These are phyloP conservation scores for Onygenales sp. DNA, from an alignment of 2,329 filamentous ascomycete genomes.

Conservation along the genomic window DNA sequence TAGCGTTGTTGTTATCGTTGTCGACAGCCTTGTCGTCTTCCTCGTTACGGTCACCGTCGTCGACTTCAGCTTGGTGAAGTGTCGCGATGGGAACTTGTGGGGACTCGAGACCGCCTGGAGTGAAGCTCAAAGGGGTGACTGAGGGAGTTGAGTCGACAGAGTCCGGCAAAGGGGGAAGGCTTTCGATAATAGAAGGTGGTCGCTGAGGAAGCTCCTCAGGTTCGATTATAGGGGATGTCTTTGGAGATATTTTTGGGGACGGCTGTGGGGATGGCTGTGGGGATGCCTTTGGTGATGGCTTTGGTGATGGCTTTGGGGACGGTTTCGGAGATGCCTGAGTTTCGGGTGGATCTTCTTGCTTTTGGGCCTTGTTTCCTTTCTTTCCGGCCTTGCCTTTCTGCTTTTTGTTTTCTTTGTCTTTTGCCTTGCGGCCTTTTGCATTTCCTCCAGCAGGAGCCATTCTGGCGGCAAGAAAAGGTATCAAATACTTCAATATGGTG, in stretches of 20 bases:
- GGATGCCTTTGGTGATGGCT: no score
- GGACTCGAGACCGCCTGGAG: constrained; percentile 1
- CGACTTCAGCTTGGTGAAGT: not conserved
- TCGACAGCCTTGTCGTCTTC: not conserved
- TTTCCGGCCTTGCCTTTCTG: constrained; percentile 8
- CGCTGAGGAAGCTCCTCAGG: constrained; percentile 5
- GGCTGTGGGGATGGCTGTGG: not conserved
- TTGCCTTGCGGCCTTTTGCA: constrained; percentile 5
- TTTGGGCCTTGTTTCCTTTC: constrained; percentile 7
- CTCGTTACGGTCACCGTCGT: not conserved
- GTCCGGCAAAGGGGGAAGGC: constrained; percentile 8
- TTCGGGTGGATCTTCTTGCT: constrained; percentile 2
- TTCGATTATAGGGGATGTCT: not conserved
- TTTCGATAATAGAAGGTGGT: constrained; percentile 13
- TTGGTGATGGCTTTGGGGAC: not conserved
- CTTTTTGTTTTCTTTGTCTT: constrained; percentile 5
- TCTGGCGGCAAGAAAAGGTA: constrained; percentile 1
- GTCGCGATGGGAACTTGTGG: not conserved
- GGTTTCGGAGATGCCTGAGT: not conserved
- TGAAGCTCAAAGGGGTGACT: constrained; percentile 7
- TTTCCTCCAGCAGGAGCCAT: not conserved
- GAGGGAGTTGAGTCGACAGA: constrained; percentile 8
- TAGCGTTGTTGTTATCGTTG: not conserved
- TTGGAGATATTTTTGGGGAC: not conserved
- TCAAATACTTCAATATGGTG: constrained; percentile 3